Base-by-base conservation (phyloP, 495 filamentous ascomycete genomes). In the Parmelia sp. region DNA sequence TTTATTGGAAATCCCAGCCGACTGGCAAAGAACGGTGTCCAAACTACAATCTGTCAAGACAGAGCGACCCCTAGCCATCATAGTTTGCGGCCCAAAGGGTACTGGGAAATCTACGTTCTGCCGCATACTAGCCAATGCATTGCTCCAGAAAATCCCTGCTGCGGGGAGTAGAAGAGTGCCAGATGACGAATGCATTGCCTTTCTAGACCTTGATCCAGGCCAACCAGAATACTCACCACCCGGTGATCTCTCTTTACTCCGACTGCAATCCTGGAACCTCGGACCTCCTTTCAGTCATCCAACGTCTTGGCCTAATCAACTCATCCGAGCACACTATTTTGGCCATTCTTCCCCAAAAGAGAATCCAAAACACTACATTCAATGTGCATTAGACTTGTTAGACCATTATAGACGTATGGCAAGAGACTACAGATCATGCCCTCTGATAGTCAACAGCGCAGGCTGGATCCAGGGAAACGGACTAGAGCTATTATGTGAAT, bases 41-140 rank as follows among this genome's bases (percentile, higher is more conserved):
- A 37, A 69, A 63, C 23, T 72, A 74, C 35, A 72, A 71, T 44
- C 77, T 75, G 42, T 64, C 71, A 21, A 78, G 74, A 11, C 78
- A 76, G 45, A 79, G 79, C 45, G 71, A 66, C 63, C 78, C 67
- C 61, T 76, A 66, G 65, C 79, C 61, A 74, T 85, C 6, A 77
- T 93, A 63, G 72, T 93, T 5, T 90, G 86, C 59, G 92, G 92
- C 3, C 88, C 90, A 1, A 93, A 95, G 64, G 86, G 83, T 1
- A 89, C 90, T 19, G 92, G 92, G 21, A 96, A 96, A 72, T 96
- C 91, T 4, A 93, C 90, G 0, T 92, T 96, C 68, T 84, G 85
- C 51, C 88, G 86, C 57, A 76, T 90, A n/a, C 77, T 96, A 25
- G 73, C 82, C 17, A 96, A 96, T 73, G 82, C 84, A 65, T 77